Conservation (phyloP, 2,329 filamentous ascomycete genomes). For the Fusarium sp. region DNA sequence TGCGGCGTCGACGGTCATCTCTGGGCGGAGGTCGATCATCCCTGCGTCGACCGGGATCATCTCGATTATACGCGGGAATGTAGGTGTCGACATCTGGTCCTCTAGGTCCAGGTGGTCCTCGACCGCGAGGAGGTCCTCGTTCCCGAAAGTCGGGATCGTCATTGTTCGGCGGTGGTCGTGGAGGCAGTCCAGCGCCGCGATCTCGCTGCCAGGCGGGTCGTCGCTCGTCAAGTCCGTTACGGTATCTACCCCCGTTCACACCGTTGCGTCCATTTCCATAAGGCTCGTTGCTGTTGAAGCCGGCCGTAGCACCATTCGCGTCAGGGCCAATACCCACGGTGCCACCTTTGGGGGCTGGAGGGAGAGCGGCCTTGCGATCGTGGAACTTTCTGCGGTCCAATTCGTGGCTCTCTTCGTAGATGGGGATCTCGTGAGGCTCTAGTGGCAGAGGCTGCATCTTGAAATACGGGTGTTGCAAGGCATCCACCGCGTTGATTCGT, state of each 20-base stretch:
- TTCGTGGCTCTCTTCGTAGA: conserved; percentile 94
- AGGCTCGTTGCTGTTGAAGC: conserved; percentile 63
- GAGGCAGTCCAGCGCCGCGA: conserved; percentile 60
- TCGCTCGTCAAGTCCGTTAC: conserved; percentile 57
- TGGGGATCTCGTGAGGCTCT: conserved; percentile 85
- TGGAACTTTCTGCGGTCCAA: conserved; percentile 93
- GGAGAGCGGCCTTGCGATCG: conserved; percentile 83
- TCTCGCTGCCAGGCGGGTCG: conserved; percentile 67
- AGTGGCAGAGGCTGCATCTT: conserved; percentile 80
- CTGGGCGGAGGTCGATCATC: conserved; percentile 47
- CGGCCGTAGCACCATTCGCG: conserved; percentile 58
- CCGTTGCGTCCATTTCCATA: conserved; percentile 61
- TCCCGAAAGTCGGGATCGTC: conserved; percentile 57
- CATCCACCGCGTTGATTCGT: conserved; percentile 93
- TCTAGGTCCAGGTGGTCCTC: conserved; percentile 47
- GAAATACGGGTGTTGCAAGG: conserved; percentile 93
- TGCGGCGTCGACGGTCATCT: conserved; percentile 49
- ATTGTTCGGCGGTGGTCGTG: conserved; percentile 52
- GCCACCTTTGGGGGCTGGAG: conserved; percentile 90
- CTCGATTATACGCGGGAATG: conserved; percentile 59
- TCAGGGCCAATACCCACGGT: conserved; percentile 81
- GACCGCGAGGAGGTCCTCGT: conserved; percentile 46
- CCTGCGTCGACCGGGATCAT: conserved; percentile 50
- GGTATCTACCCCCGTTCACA: conserved; percentile 59
- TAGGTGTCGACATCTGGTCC: conserved; percentile 61